phyloP scores from a whole-genome alignment of 192 early-diverging fungal genomes.

The Jimgerdemannia flammicorona region DNA sequence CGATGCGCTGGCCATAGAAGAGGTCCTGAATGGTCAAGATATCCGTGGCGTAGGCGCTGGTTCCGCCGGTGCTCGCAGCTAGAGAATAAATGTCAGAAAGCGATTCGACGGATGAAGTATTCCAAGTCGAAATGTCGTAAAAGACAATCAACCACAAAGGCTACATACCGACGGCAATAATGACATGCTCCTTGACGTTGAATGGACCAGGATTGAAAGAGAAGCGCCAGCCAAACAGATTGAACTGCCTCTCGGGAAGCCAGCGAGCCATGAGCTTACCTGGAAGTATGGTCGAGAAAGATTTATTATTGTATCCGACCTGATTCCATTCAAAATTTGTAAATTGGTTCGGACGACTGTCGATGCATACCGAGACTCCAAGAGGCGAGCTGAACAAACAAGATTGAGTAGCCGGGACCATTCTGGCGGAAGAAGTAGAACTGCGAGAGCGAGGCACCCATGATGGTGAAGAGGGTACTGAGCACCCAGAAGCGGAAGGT shows the following conservation, averaged over 20 bases:
- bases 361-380: slow-evolving; percentile 20
- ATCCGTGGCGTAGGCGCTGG: slow-evolving; percentile 31
- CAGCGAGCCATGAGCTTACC: neutral
- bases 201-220: slow-evolving; percentile 82
- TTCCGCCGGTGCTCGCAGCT: neutral
- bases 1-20: slow-evolving; percentile 51
- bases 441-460: slow-evolving; percentile 31
- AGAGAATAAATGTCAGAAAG: slow-evolving; percentile 65
- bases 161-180: slow-evolving; percentile 78
- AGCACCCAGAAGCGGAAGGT: slow-evolving; percentile 52
- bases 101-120: slow-evolving; percentile 53
- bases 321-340: neutral
- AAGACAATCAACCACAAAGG: neutral
- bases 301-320: too few relatives aligned
- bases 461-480: slow-evolving; percentile 32
- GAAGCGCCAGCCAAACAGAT: slow-evolving; percentile 41
- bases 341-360: neutral
- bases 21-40: slow-evolving; percentile 36
- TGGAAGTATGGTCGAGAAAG: neutral
- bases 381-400: slow-evolving; percentile 32
- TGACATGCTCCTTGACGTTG: slow-evolving; percentile 85
- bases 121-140: neutral
- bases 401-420: slow-evolving; percentile 19
- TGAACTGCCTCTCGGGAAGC: neutral
- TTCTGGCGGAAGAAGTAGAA: slow-evolving; percentile 38